Evolutionary conservation across 495 filamentous ascomycete species (phyloP), one percentile per base, ranked within the genome.

Genomic region (Bathelium albidoporum): DNA sequence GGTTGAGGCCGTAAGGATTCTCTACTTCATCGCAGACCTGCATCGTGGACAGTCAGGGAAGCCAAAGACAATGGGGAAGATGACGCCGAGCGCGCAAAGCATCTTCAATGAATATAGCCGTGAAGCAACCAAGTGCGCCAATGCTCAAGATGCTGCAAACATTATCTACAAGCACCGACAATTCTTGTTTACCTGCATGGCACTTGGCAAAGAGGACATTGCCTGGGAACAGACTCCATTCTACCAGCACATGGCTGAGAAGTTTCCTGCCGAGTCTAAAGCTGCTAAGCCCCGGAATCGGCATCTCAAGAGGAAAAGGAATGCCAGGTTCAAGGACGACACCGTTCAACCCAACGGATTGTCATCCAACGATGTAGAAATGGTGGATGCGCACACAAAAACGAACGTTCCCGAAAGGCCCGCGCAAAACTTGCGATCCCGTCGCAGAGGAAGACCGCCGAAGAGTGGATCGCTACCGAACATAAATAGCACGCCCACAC

Each of bases 11-110:
- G 82, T 90, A 32, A 80, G 82, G 59, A 73, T 91, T 64, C 80
- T 91, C 14, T 91, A 90, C 73, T 85, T 85, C 65, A 68, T 89
- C 34, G 79, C 78, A 9, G 85, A 88, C 63, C 72, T 73, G n/a
- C 70, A 77, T 49, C 41, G 59, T 36, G 44, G 52, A 53, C 34
- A 45, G n/a, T 36, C 58, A 52, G 59, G 18, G 63, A 71, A 43
- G 61, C 66, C 20, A 26, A 68, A 52, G 68, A 65, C 53, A 59
- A 52, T 12, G 65, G 69, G 5, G 66, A 70, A 59, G 39, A 59
- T 52, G 61, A 66, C 36, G 53, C 70, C 62, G 14, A 70, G 41
- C 24, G 65, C 69, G 11, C n/a, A 62, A n/a, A 64, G 70, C 59
- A 52, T 74, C 22, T 73, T 73, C 60, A 68, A 69, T 60, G 69